Percentiles rank a stretch among this genome's conserved stretches.
These are phyloP conservation scores for Fusarium beomiforme DNA, from an alignment of 2,329 filamentous ascomycete genomes.

Conservation along the genomic window DNA sequence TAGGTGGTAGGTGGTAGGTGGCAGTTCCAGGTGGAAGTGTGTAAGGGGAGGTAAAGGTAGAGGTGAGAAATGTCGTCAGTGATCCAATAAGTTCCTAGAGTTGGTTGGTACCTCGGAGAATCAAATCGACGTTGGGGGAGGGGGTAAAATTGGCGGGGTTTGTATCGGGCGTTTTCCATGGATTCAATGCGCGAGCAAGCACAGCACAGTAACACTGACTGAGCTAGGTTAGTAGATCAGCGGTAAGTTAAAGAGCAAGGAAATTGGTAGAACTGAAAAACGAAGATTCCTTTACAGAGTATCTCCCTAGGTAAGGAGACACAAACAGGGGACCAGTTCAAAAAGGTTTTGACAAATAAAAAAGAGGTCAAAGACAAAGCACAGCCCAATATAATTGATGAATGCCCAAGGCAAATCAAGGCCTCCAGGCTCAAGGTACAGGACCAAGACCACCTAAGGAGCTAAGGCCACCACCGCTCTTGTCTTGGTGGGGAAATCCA, in stretches of 20 bases:
- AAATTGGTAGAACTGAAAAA: background rate
- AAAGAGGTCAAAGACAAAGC: slow-evolving; percentile 22
- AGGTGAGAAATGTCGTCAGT: slow-evolving; percentile 52
- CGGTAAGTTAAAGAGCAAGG: slow-evolving; percentile 31
- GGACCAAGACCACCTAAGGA: slow-evolving; percentile 1
- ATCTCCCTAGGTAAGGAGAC: background rate
- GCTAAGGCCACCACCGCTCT: slow-evolving; percentile 26
- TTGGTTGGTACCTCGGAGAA: slow-evolving; percentile 19
- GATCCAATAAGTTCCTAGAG: slow-evolving; percentile 22
- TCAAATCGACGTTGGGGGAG: slow-evolving; percentile 35
- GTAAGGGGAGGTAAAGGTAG: background rate
- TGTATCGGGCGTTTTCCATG: slow-evolving; percentile 39
- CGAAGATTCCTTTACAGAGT: background rate
- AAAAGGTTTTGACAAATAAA: background rate
- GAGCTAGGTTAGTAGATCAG: slow-evolving; percentile 15
- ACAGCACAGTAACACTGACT: background rate
- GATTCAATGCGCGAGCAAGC: slow-evolving; percentile 7
- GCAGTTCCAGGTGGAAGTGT: background rate
- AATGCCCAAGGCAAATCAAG: slow-evolving; percentile 29
- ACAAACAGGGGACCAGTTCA: background rate
- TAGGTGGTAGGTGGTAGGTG: background rate
- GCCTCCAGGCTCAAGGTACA: slow-evolving; percentile 1
- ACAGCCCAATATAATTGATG: slow-evolving; percentile 26
- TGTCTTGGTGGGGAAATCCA: slow-evolving; percentile 19
- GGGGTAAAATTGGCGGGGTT: slow-evolving; percentile 42